These are phyloP conservation scores for Geranium brycei DNA, from an alignment of 345 rosid species.

Conservation along the genomic window DNA sequence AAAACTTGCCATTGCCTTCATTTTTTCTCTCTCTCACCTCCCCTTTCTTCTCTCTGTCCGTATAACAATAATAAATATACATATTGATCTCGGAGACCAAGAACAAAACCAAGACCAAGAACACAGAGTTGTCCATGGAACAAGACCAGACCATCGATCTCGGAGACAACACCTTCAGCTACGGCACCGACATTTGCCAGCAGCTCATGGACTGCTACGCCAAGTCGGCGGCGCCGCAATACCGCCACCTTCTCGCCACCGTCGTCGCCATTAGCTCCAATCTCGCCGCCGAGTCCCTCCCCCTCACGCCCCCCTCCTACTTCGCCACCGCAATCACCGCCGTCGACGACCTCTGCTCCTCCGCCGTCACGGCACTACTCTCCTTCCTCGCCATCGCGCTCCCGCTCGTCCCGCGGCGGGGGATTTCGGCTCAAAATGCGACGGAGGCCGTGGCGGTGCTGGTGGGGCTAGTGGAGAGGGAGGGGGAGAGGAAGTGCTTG, in stretches of 20 bases:
- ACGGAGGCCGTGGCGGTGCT: slow-evolving; percentile 54
- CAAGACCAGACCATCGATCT: background rate
- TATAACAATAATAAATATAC: no score
- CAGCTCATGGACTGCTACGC: slow-evolving; percentile 86
- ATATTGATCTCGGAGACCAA: no score
- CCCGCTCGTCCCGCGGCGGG: slow-evolving; percentile 38
- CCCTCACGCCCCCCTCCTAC: slow-evolving; percentile 49
- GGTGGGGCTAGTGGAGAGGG: slow-evolving; percentile 26
- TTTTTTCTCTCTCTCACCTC: no score
- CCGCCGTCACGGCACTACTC: slow-evolving; percentile 49
- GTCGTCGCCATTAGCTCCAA: slow-evolving; percentile 84
- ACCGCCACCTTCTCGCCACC: slow-evolving; percentile 80
- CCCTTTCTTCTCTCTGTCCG: no score
- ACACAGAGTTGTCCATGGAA: background rate
- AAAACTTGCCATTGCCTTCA: no score
- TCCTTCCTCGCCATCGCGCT: slow-evolving; percentile 54
- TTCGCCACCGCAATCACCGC: slow-evolving; percentile 69
- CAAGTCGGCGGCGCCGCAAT: slow-evolving; percentile 69
- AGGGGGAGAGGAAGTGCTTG: slow-evolving; percentile 53
- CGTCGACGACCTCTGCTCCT: slow-evolving; percentile 18
- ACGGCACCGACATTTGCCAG: slow-evolving; percentile 54
- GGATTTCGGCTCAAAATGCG: slow-evolving; percentile 38
- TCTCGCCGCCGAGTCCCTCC: slow-evolving; percentile 50
- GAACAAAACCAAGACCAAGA: background rate
- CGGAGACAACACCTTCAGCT: slow-evolving; percentile 17